phyloP scores from a whole-genome alignment of 192 early-diverging fungal species.

The Entomortierella parvispora region DNA sequence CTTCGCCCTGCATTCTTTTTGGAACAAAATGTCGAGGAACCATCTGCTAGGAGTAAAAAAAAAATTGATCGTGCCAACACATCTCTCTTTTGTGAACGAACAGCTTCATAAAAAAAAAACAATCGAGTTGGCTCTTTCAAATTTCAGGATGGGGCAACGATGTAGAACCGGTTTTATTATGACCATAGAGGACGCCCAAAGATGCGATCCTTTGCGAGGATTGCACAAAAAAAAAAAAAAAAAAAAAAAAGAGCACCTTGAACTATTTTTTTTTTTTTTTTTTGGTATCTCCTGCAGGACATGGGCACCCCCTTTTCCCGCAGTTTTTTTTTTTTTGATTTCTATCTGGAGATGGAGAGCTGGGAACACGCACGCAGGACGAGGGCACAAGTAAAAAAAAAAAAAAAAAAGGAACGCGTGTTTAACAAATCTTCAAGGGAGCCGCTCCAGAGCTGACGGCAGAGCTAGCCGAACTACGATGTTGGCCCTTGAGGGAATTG shows the following conservation, averaged over 20 bases:
- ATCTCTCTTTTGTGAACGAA: background rate
- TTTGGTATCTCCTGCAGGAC: too few relatives aligned
- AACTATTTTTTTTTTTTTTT: too few relatives aligned
- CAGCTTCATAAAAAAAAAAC: background rate
- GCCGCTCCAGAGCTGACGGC: background rate
- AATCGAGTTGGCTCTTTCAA: background rate
- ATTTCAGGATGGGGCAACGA: background rate
- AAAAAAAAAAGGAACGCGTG: background rate
- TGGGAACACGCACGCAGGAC: background rate
- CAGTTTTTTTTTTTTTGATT: too few relatives aligned
- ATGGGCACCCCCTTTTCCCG: too few relatives aligned
- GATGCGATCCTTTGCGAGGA: too few relatives aligned
- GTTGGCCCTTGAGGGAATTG: background rate
- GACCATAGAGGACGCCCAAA: background rate
- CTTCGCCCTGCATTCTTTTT: slow-evolving; percentile 26
- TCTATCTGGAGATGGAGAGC: too few relatives aligned
- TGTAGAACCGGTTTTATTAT: slow-evolving; percentile 3
- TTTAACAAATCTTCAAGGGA: background rate
- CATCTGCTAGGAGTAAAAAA: too few relatives aligned
- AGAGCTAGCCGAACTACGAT: background rate
- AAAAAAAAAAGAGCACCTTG: background rate
- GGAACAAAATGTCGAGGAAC: slow-evolving; percentile 1
- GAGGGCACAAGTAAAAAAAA: background rate
- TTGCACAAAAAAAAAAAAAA: slow-evolving; percentile 2
- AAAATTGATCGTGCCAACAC: too few relatives aligned